phyloP scores from a whole-genome alignment of 2,329 filamentous ascomycete genomes.

The Volutella citrinella region DNA sequence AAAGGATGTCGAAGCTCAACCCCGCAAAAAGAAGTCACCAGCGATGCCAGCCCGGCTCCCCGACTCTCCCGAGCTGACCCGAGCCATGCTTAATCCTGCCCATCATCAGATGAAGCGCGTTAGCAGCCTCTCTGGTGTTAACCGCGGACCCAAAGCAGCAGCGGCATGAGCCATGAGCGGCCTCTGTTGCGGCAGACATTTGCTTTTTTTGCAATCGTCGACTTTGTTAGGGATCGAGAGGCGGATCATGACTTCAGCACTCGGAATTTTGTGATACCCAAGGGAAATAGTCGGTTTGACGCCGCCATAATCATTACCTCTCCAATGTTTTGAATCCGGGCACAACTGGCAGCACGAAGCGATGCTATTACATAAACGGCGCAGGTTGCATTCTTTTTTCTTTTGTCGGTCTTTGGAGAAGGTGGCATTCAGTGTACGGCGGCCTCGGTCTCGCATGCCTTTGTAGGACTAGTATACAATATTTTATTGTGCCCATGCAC shows the following conservation, averaged over 20 bases:
- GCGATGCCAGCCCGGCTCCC: slow-evolving; percentile 28
- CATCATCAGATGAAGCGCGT: slow-evolving; percentile 33
- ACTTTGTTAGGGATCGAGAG: slow-evolving; percentile 19
- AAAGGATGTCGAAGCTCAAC: slow-evolving; percentile 18
- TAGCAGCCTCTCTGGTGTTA: slow-evolving; percentile 27
- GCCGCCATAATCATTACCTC: slow-evolving; percentile 18
- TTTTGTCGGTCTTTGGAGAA: slow-evolving; percentile 11
- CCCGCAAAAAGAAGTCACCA: slow-evolving; percentile 25
- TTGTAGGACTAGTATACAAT: slow-evolving; percentile 23
- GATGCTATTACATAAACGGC: slow-evolving; percentile 10
- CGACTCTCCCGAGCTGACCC: slow-evolving; percentile 44
- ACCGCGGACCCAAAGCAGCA: slow-evolving; percentile 34
- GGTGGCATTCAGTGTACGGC: slow-evolving; percentile 14
- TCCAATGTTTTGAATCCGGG: slow-evolving; percentile 19
- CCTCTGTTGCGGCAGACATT: slow-evolving; percentile 11
- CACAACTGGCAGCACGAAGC: slow-evolving; percentile 14
- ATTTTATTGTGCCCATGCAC: slow-evolving; percentile 18
- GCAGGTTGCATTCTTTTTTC: slow-evolving; percentile 13
- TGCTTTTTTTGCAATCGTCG: slow-evolving; percentile 7
- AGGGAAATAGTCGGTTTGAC: slow-evolving; percentile 24
- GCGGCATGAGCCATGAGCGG: slow-evolving; percentile 25
- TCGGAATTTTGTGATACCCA: slow-evolving; percentile 39
- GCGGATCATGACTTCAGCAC: slow-evolving; percentile 24
- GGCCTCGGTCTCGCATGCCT: slow-evolving; percentile 12
- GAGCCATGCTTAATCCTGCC: slow-evolving; percentile 32